Conservation (phyloP, 1,284 basidiomycete genomes). For the Ganoderma resinaceum region DNA sequence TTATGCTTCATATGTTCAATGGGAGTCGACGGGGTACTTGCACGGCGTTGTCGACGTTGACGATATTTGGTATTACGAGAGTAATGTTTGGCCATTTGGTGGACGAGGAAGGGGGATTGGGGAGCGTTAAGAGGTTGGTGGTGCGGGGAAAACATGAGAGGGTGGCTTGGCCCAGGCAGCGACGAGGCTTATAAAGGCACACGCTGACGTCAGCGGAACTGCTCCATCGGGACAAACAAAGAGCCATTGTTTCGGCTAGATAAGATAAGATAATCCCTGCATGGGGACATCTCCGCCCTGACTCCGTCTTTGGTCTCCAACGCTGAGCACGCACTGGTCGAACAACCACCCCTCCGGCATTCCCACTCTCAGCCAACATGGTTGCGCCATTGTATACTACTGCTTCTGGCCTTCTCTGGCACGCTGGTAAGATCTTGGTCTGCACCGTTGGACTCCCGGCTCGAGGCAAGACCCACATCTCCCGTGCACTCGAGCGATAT, state of each 20-base stretch:
- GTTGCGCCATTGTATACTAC: constrained; percentile 90
- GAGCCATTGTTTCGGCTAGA: constrained; percentile 4
- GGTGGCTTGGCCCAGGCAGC: background rate
- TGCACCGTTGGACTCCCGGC: constrained; percentile 93
- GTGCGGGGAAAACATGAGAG: constrained; percentile 20
- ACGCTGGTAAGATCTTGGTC: constrained; percentile 95
- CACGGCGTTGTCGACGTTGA: constrained; percentile 24
- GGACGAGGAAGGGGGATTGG: constrained; percentile 1
- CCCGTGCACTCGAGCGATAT: constrained; percentile 94
- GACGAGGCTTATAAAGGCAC: constrained; percentile 1
- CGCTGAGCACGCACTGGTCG: background rate
- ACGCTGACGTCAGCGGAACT: constrained; percentile 17
- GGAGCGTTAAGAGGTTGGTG: constrained; percentile 10
- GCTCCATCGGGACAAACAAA: background rate
- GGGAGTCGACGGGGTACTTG: constrained; percentile 29
- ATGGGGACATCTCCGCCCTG: background rate
- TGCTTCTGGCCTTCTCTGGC: constrained; percentile 85
- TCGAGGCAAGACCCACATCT: constrained; percentile 96
- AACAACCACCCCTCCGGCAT: constrained; percentile 8
- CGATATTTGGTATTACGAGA: constrained; percentile 11
- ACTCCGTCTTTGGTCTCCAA: background rate
- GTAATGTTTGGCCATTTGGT: constrained; percentile 26
- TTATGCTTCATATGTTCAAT: constrained; percentile 26
- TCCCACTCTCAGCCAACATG: constrained; percentile 51
- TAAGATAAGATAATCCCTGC: constrained; percentile 10